Conservation (phyloP, 306 rosid genomes). For the Trichosanthes cucumerina region DNA sequence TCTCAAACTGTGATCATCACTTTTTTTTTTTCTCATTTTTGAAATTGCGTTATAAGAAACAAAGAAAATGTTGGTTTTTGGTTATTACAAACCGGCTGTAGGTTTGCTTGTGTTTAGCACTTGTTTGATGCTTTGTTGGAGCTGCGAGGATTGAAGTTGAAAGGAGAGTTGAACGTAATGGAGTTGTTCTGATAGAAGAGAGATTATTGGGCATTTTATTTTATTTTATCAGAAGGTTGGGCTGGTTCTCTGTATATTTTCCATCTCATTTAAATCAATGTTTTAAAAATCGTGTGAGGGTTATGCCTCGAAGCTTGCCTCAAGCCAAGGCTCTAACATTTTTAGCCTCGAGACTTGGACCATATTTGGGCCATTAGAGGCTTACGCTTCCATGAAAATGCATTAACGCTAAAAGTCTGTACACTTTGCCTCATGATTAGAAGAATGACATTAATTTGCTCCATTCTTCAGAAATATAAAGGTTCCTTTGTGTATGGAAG, state of each 20-base stretch:
- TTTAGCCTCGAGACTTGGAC: background rate
- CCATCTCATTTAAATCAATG: background rate
- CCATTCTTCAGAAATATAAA: background rate
- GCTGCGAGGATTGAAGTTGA: background rate
- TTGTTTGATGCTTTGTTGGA: background rate
- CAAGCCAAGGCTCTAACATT: background rate
- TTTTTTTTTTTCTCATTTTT: background rate
- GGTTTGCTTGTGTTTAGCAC: background rate
- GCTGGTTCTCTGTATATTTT: background rate
- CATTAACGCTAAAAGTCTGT: background rate
- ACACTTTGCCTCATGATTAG: background rate
- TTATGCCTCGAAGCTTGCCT: background rate
- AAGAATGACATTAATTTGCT: background rate
- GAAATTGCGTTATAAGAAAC: background rate
- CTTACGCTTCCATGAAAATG: background rate
- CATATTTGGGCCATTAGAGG: background rate
- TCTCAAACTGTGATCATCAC: background rate
- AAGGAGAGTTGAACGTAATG: background rate
- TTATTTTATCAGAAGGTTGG: background rate
- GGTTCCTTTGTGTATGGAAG: background rate
- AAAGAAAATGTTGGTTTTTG: background rate
- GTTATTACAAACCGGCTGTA: background rate
- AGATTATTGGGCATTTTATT: background rate
- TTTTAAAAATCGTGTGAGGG: background rate
- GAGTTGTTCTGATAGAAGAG: background rate